Evolutionary conservation across 331 rosid genomes (phyloP).

Genomic region (Telfairia occidentalis): DNA sequence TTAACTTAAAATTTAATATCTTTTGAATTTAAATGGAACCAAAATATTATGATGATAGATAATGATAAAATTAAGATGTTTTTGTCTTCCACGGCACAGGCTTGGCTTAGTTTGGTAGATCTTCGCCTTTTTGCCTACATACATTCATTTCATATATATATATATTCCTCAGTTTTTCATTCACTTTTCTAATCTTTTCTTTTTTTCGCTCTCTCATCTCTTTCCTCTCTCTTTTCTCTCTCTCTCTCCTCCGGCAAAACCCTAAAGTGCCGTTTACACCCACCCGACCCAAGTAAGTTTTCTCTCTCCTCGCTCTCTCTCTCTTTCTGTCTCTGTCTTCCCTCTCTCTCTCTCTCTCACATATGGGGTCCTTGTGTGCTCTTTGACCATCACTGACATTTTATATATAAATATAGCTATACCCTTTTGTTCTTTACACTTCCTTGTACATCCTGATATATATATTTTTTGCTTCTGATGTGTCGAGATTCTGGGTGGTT

Average conservation of each 20-base stretch:
- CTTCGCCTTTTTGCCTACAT: too few species aligned
- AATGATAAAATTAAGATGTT: too few species aligned
- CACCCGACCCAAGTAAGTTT: conserved; percentile 72
- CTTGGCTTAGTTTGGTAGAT: too few species aligned
- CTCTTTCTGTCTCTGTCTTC: conserved; percentile 22
- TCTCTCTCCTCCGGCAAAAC: conserved; percentile 60
- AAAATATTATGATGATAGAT: too few species aligned
- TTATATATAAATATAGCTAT: conserved; percentile 1
- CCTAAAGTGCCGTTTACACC: conserved; percentile 68
- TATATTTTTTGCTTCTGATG: neutral
- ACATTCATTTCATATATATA: too few species aligned
- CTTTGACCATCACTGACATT: conserved; percentile 24
- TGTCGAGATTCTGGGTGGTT: neutral
- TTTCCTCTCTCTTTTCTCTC: conserved; percentile 17
- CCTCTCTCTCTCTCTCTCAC: conserved; percentile 36
- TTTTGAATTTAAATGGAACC: too few species aligned
- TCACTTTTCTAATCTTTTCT: conserved; percentile 23
- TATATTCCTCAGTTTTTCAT: neutral
- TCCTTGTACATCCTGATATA: neutral
- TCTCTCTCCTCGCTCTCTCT: conserved; percentile 43
- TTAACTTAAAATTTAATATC: too few species aligned
- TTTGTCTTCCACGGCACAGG: neutral
- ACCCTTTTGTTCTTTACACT: conserved; percentile 28
- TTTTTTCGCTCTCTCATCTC: neutral
- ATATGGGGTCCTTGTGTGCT: conserved; percentile 57